phyloP scores from a whole-genome alignment of 768 basidiomycete genomes.

The Hirschioporus abietinus region DNA sequence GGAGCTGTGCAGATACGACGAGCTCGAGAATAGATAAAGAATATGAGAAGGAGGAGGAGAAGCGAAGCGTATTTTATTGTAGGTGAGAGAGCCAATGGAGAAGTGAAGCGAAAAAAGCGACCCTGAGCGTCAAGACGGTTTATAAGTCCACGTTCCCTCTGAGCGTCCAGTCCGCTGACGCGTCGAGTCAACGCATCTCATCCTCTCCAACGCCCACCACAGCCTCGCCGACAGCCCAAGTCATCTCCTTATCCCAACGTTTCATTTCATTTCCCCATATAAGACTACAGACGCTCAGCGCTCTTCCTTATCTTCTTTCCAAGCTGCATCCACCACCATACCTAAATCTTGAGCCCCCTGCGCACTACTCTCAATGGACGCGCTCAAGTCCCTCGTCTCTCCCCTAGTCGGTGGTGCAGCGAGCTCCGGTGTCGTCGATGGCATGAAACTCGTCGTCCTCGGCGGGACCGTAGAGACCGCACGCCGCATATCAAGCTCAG shows the following conservation, averaged over 20 bases:
- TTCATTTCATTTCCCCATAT: not conserved
- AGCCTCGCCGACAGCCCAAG: not conserved
- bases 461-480: slow-evolving; percentile 88
- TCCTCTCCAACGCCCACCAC: not conserved
- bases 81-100: not conserved
- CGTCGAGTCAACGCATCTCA: not conserved
- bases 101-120: not conserved
- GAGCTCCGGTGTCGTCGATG: slow-evolving; percentile 77
- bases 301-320: not conserved
- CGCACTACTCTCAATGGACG: slow-evolving; percentile 50
- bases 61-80: not conserved
- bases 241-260: not conserved
- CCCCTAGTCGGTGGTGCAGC: slow-evolving; percentile 73
- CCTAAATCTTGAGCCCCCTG: not conserved
- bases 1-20: not conserved
- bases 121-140: not conserved
- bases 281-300: not conserved
- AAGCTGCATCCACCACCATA: not conserved
- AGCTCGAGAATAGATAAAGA: not conserved
- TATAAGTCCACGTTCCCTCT: not conserved
- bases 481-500: slow-evolving; percentile 73
- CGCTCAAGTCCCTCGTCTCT: slow-evolving; percentile 73
- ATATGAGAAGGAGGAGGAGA: not conserved
- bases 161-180: not conserved
- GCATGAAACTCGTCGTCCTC: slow-evolving; percentile 85